Percentiles rank a stretch among this genome's conserved stretches.
These are phyloP conservation scores for Ceratocystis ficicola DNA, from an alignment of 2,329 filamentous ascomycete species.

Conservation along the genomic window DNA sequence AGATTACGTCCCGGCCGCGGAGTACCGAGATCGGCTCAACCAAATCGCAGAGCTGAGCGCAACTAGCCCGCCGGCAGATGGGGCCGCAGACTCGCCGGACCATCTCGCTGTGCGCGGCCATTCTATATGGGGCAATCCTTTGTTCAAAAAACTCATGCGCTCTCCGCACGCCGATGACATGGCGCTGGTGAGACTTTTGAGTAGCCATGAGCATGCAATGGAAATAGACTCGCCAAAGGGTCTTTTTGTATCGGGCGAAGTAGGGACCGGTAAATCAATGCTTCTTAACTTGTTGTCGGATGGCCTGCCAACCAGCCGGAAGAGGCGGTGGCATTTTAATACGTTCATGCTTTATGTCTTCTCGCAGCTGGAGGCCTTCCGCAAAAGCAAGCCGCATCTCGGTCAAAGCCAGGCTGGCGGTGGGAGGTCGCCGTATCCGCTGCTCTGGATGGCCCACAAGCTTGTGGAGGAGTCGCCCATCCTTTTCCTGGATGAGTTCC, in stretches of 20 bases:
- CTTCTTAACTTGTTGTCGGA: constrained; percentile 72
- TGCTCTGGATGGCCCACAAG: constrained; percentile 63
- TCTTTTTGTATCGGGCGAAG: constrained; percentile 66
- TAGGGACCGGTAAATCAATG: constrained; percentile 76
- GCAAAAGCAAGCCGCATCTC: constrained; percentile 29
- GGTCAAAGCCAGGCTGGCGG: constrained; percentile 23
- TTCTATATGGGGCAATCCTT: constrained; percentile 45
- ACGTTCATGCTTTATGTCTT: constrained; percentile 74
- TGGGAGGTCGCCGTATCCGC: constrained; percentile 45
- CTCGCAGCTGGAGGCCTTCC: constrained; percentile 55
- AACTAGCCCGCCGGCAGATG: constrained; percentile 27
- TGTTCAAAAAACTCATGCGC: constrained; percentile 48
- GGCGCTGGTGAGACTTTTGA: constrained; percentile 56
- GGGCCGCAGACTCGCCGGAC: neutral
- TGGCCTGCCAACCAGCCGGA: constrained; percentile 59
- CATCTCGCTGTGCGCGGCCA: constrained; percentile 41
- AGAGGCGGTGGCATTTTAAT: constrained; percentile 71
- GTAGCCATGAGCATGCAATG: constrained; percentile 58
- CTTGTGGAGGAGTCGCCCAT: constrained; percentile 64
- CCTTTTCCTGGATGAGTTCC: constrained; percentile 72
- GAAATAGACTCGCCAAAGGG: constrained; percentile 60
- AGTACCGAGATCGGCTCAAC: constrained; percentile 55
- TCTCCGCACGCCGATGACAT: constrained; percentile 18
- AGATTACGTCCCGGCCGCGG: constrained; percentile 61
- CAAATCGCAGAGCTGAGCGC: constrained; percentile 43